Percentiles rank a stretch among this genome's conserved stretches.
Evolutionary conservation across 768 basidiomycete species (phyloP).

Genomic region (Jaapia argillacea): DNA sequence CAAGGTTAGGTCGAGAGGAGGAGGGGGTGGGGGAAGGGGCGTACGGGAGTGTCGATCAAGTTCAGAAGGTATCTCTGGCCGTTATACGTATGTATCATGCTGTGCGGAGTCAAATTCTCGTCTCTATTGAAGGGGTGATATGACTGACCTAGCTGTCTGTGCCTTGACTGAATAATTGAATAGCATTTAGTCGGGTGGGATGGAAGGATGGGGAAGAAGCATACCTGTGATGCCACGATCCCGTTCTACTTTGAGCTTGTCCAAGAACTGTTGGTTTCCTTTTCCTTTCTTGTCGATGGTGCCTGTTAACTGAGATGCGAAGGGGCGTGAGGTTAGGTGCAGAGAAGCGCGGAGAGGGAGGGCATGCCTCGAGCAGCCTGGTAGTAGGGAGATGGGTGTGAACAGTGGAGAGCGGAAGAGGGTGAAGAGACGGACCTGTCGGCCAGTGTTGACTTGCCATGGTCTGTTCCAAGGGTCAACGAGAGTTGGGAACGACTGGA

Average conservation of each 20-base stretch:
- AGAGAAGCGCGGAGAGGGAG: constrained; percentile 4
- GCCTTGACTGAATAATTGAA: constrained; percentile 79
- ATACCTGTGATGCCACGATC: constrained; percentile 93
- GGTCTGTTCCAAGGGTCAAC: constrained; percentile 37
- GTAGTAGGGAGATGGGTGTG: constrained; percentile 4
- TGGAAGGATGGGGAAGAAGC: constrained; percentile 7
- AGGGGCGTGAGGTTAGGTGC: constrained; percentile 11
- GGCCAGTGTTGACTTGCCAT: constrained; percentile 92
- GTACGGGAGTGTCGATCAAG: constrained; percentile 90
- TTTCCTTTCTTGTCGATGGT: constrained; percentile 63
- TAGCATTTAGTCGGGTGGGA: not conserved
- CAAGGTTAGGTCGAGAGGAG: not conserved
- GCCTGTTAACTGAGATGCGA: constrained; percentile 58
- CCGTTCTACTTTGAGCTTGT: constrained; percentile 93
- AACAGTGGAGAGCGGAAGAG: not conserved
- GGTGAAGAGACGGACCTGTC: constrained; percentile 56
- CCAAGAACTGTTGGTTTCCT: constrained; percentile 79
- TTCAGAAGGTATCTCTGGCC: constrained; percentile 70
- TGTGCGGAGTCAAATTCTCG: constrained; percentile 19
- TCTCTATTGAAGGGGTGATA: constrained; percentile 2
- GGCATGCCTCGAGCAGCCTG: constrained; percentile 68
- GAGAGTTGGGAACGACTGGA: not conserved
- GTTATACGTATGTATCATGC: constrained; percentile 67
- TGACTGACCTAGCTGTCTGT: constrained; percentile 73
- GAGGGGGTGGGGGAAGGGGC: constrained; percentile 9